Base-by-base conservation (phyloP, 129 eudicot genomes). In the Lactuca sativa region DNA sequence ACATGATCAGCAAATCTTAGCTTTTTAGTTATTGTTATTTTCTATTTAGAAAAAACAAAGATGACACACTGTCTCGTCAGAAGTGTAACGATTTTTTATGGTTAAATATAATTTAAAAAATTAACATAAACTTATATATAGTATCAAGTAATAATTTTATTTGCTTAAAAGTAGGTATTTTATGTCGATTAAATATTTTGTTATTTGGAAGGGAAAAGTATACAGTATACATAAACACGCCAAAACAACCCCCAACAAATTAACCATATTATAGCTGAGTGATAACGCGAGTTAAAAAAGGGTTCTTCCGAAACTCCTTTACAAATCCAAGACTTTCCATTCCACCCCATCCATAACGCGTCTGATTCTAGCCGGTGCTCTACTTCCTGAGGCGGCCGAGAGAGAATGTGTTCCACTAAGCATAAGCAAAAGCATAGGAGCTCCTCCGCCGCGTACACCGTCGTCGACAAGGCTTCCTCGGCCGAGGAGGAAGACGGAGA, bases 381-480 rank as follows among this genome's bases (percentile, higher is more conserved):
- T 1, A 33, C 59, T 47, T 25, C 55, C 70, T 3, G 36, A 40
- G 17, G 32, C 61, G 16, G 52, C 68, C 66, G 12, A 10, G 51
- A 44, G 67, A 37, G 51, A 49, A 84, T 87, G 95, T 77, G 85
- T 71, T 60, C 90, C 9, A 62, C 64, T 0, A 82, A 84, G 63
- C 86, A 79, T 69, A 82, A 85, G 38, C 84, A 75, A 9, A 70
- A 77, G 58, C 81, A 37, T 51, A 66, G 75, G 34, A 41, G 13
- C 61, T 17, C 55, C 61, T 17, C 55, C 49, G 58, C 63, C 58
- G 57, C 65, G 31, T 47, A 12, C 11, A 13, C 60, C 56, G 78
- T 2, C 58, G 13, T 54, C 53, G 64, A 68, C 64, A 34, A 62
- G 63, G 52, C 52, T 15, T 3, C 52, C 0, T 47, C 52, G 15